Evolutionary conservation across 176 grass and related monocot genomes (phyloP).

Genomic region (maize (Zea mays)): DNA sequence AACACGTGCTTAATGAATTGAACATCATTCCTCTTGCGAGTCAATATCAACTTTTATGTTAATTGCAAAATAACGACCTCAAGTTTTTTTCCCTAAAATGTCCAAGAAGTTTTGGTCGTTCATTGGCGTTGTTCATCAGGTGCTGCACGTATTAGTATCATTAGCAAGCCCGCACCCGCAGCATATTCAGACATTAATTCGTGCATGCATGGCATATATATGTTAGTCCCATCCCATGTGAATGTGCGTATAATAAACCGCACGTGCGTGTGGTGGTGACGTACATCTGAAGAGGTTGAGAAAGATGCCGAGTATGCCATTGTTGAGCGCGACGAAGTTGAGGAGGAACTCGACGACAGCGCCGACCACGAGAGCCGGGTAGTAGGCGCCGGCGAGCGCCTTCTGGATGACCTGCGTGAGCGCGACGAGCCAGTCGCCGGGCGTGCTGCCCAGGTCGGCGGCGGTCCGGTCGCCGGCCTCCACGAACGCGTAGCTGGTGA

Average conservation of each 20-base stretch:
- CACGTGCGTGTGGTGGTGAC: neutral
- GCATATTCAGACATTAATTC: neutral
- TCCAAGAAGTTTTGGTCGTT: too few relatives aligned
- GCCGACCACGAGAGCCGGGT: constrained; percentile 38
- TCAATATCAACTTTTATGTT: too few relatives aligned
- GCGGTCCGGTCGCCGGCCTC: constrained; percentile 38
- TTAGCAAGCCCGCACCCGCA: too few relatives aligned
- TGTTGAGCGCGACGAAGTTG: constrained; percentile 66
- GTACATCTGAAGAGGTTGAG: constrained; percentile 43
- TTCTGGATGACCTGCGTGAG: constrained; percentile 48
- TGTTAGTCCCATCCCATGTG: too few relatives aligned
- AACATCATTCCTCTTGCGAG: too few relatives aligned
- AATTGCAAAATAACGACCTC: too few relatives aligned
- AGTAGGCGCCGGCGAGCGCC: constrained; percentile 23
- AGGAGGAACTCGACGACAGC: constrained; percentile 46
- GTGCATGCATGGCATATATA: neutral
- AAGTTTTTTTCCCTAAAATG: too few relatives aligned
- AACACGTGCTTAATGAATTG: too few relatives aligned
- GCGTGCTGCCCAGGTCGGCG: constrained; percentile 17
- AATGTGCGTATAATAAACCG: too few relatives aligned
- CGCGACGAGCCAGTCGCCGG: constrained; percentile 39
- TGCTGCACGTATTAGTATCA: too few relatives aligned
- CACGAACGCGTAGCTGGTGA: constrained; percentile 45
- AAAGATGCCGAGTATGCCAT: constrained; percentile 55
- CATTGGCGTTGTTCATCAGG: too few relatives aligned